Evolutionary conservation across 2,329 filamentous ascomycete genomes (phyloP), one percentile per base, ranked within the genome.

Genomic region (Penicillium vulpinum): DNA sequence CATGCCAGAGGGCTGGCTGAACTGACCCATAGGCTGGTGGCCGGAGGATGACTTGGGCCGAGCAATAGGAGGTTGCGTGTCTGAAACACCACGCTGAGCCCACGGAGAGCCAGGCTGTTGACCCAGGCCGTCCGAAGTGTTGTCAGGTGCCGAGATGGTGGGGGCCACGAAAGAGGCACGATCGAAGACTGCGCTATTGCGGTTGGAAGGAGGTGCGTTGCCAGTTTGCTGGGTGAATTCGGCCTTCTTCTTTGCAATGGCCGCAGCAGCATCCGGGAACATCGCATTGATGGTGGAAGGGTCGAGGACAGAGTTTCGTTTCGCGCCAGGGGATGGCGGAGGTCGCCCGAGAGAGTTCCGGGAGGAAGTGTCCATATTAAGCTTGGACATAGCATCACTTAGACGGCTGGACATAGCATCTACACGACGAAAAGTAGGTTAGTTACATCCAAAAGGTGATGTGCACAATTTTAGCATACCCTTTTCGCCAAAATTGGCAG

Each of bases 171-270:
- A 82, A 21, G 91, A 93, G 60, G 81, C 83, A 56, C 92, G 87
- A 59, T 90, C 85, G 55, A 92, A 85, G 21, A 88, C 86, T 60
- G 87, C 83, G 74, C 93, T 97, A 78, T 97, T 97, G 58, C 94
- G 87, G 80, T 96, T 96, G 22, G 94, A 97, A 0, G 90, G 86
- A 4, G 92, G 92, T 22, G 88, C 88, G 62, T 92, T 91, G 58
- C 93, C 94, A 4, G 92, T 96, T 73, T 96, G 90, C 74, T 97
- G 92, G 18, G 92, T 95, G 72, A 95, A 97, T 74, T 97, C 95
- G 57, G 92, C 93, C 80, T 97, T 97, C 76, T 99, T 93, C 59
- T 94, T 96, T 26, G 93, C 93, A 74, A 99, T 97, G n/a, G 94
- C 94, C 40, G 93, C 93, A 15, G 94, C 94, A 43, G 94, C 94